Conservation (phyloP, 2,329 filamentous ascomycete genomes). For the Coleophoma eucalyptorum region DNA sequence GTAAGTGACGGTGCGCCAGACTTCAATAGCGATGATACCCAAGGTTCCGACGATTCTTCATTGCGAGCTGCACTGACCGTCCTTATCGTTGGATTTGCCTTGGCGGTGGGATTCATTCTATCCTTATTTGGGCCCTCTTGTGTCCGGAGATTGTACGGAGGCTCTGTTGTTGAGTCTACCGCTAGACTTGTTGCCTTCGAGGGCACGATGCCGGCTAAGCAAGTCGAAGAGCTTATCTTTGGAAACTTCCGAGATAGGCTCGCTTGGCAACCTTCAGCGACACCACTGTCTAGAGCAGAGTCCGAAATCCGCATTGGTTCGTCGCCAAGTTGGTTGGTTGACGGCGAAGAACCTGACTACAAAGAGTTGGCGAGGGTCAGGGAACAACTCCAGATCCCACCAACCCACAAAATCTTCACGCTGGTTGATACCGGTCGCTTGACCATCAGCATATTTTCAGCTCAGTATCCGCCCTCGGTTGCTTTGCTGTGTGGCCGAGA, state of each 20-base stretch:
- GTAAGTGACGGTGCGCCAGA: not conserved
- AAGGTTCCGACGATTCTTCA: not conserved
- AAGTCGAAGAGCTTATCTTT: not conserved
- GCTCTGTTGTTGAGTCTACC: not conserved
- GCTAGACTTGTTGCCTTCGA: not conserved
- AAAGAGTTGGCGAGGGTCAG: not conserved
- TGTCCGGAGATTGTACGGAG: not conserved
- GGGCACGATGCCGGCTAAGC: not conserved
- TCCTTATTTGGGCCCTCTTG: not conserved
- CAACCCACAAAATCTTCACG: slow-evolving; percentile 22
- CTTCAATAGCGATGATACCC: slow-evolving; percentile 7
- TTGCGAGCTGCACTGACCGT: not conserved
- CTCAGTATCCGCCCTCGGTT: slow-evolving; percentile 23
- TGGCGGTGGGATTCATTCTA: not conserved
- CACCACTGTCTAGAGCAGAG: not conserved
- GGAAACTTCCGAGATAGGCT: not conserved
- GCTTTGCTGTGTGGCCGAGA: slow-evolving; percentile 24
- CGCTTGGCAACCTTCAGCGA: not conserved
- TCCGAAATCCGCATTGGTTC: not conserved
- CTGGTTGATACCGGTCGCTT: slow-evolving; percentile 25
- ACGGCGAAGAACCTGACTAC: not conserved
- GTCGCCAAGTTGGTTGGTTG: not conserved
- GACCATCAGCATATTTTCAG: slow-evolving; percentile 23
- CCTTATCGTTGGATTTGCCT: not conserved
- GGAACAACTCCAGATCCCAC: not conserved